phyloP scores from a whole-genome alignment of 305 asterid species.

The Solanum hybrid region DNA sequence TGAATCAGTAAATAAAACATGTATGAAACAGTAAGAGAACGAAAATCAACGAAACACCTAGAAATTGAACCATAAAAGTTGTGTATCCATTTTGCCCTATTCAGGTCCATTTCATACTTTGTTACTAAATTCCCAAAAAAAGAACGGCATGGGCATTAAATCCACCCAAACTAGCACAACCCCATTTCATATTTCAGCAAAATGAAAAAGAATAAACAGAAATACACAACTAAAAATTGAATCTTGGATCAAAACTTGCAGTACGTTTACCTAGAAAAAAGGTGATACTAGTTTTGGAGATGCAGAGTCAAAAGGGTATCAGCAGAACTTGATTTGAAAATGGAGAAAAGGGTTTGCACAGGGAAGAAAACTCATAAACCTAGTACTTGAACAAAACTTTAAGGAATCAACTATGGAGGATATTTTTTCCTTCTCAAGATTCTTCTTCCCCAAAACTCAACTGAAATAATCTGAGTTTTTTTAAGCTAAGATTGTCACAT shows the following conservation, averaged over 20 bases:
- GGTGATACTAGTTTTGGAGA: not conserved
- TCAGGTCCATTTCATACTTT: not conserved
- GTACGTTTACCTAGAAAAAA: not conserved
- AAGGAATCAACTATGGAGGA: not conserved
- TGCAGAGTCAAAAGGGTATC: not conserved
- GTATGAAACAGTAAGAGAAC: not conserved
- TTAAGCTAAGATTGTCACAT: not conserved
- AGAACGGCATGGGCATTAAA: not conserved
- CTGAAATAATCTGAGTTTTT: not conserved
- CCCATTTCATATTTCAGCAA: not conserved
- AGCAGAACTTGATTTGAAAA: not conserved
- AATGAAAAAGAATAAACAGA: not conserved
- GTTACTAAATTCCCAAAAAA: not conserved
- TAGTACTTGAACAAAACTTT: not conserved
- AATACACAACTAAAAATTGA: not conserved
- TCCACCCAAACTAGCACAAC: not conserved
- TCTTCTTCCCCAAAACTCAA: not conserved
- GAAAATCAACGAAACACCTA: not conserved
- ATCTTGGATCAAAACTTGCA: not conserved
- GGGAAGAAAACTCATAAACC: not conserved
- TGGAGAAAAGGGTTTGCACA: not conserved
- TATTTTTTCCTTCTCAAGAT: not conserved
- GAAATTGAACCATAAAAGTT: not conserved
- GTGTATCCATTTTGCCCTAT: not conserved
- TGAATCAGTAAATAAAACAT: not conserved